phyloP scores from a whole-genome alignment of 129 eudicot genomes.

The Gnaphalium uliginosum region DNA sequence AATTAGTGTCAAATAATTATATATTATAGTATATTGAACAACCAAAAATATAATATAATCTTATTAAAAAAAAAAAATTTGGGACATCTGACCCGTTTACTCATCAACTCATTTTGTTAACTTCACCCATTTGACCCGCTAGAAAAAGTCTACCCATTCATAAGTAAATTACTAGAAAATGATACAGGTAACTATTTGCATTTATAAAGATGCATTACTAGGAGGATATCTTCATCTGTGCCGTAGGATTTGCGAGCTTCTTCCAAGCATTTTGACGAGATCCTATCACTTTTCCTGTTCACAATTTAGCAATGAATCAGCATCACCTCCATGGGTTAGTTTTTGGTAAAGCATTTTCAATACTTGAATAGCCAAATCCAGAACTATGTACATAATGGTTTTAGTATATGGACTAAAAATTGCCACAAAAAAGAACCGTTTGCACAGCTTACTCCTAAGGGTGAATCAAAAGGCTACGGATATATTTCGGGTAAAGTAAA shows the following conservation, averaged over 20 bases:
- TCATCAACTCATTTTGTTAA: neutral
- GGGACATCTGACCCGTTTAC: neutral
- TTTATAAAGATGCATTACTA: constrained; percentile 51
- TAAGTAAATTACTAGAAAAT: too few species aligned
- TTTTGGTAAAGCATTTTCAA: neutral
- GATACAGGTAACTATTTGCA: neutral
- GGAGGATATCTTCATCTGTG: constrained; percentile 93
- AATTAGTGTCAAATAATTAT: neutral
- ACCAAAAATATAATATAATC: neutral
- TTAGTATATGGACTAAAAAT: neutral
- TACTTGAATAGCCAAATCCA: neutral
- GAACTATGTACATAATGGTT: neutral
- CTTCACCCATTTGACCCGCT: neutral
- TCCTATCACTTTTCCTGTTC: constrained; percentile 64
- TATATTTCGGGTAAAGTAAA: neutral
- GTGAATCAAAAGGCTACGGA: neutral
- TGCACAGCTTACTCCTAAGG: neutral
- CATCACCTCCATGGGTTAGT: neutral
- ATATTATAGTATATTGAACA: too few species aligned
- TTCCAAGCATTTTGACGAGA: constrained; percentile 69
- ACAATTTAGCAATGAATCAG: constrained; percentile 18
- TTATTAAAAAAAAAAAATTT: too few species aligned
- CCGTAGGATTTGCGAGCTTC: constrained; percentile 98
- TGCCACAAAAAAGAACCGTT: neutral
- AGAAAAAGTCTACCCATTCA: neutral